Percentiles rank a stretch among this genome's conserved stretches.
Evolutionary conservation across 1,139 yeast genomes (phyloP).

Genomic region (Yamadazyma oceani): DNA sequence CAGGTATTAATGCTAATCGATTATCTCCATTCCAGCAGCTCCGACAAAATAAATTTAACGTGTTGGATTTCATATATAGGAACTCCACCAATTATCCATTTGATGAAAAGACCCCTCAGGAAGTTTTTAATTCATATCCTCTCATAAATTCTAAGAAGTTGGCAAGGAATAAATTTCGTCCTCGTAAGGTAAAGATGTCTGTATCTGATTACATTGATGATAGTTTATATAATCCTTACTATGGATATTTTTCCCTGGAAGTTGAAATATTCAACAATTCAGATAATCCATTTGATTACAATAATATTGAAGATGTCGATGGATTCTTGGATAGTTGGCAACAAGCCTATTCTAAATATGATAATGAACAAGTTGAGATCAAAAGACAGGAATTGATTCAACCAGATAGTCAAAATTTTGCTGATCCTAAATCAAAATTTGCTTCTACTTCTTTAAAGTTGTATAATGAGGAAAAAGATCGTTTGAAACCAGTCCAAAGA

Average conservation of each 20-base stretch:
- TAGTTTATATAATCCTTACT: conserved; percentile 74
- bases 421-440: conserved; percentile 23
- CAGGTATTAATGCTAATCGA: conserved; percentile 5
- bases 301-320: conserved; percentile 59
- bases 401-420: conserved; percentile 15
- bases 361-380: conserved; percentile 22
- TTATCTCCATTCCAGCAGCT: conserved; percentile 31
- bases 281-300: conserved; percentile 60
- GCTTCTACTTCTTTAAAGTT: conserved; percentile 36
- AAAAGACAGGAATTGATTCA: conserved; percentile 17
- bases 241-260: conserved; percentile 79
- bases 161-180: conserved; percentile 49
- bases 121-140: conserved; percentile 41
- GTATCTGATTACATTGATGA: conserved; percentile 82
- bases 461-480: conserved; percentile 29
- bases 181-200: conserved; percentile 65
- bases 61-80: conserved; percentile 39
- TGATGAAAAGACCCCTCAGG: conserved; percentile 38
- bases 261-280: conserved; percentile 70
- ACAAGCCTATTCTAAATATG: conserved; percentile 60
- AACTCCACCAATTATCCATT: conserved; percentile 49
- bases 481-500: conserved; percentile 13
- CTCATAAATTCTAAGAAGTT: conserved; percentile 46
- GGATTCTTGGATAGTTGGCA: conserved; percentile 73
- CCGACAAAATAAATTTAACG: conserved; percentile 23